Evolutionary conservation across 1,139 yeast species (phyloP).

Genomic region (Candida tunisiensis): DNA sequence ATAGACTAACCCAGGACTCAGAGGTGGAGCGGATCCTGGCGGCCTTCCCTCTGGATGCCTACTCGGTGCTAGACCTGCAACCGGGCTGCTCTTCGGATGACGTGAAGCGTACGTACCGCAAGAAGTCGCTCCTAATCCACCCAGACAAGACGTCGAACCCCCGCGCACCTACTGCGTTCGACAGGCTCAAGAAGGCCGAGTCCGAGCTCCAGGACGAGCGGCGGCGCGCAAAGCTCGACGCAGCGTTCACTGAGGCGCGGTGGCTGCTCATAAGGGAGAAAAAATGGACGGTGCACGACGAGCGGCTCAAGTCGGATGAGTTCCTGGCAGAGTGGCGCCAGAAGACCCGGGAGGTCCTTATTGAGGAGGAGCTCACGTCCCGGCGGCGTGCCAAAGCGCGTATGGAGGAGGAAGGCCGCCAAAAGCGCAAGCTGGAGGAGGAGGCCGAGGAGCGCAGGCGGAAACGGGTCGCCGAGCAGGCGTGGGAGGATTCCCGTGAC

Average conservation of each 20-base stretch:
- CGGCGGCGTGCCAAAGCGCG: constrained; percentile 15
- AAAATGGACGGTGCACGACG: constrained; percentile 25
- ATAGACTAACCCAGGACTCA: constrained; percentile 23
- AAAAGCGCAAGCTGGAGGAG: constrained; percentile 16
- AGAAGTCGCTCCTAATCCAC: constrained; percentile 46
- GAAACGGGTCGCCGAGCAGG: constrained; percentile 15
- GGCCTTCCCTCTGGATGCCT: constrained; percentile 34
- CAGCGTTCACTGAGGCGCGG: constrained; percentile 27
- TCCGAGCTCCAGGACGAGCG: constrained; percentile 18
- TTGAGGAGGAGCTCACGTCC: constrained; percentile 26
- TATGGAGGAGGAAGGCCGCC: constrained; percentile 25
- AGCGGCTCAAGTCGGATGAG: constrained; percentile 20
- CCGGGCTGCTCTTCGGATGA: constrained; percentile 27
- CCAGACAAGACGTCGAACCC: constrained; percentile 47
- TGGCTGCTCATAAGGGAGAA: constrained; percentile 26
- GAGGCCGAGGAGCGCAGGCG: constrained; percentile 17
- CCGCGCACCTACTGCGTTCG: constrained; percentile 48
- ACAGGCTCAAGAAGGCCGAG: constrained; percentile 25
- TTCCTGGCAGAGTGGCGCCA: constrained; percentile 25
- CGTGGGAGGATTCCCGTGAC: constrained; percentile 32
- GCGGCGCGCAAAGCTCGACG: constrained; percentile 21
- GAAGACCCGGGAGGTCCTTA: constrained; percentile 24
- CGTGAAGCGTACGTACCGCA: constrained; percentile 34
- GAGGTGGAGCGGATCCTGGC: constrained; percentile 39
- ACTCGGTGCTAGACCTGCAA: constrained; percentile 36